These are phyloP conservation scores for Arabis hirsuta DNA, from an alignment of 345 rosid genomes.

Conservation along the genomic window DNA sequence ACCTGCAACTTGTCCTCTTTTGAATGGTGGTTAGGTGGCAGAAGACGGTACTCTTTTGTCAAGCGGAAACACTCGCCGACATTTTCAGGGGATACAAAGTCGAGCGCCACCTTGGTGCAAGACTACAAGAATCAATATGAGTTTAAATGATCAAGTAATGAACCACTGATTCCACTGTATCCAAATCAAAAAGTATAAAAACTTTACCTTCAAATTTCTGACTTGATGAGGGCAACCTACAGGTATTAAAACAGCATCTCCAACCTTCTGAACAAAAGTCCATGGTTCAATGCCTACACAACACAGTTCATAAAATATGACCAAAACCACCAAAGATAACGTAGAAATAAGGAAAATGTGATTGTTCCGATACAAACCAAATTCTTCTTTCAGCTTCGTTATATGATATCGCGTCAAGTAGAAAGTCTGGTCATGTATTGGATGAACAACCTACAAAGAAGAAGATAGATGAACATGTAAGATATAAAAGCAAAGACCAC, in stretches of 20 bases:
- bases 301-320: not conserved
- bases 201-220: slow-evolving; percentile 41
- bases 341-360: not conserved
- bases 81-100: slow-evolving; percentile 73
- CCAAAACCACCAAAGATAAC: slow-evolving; percentile 3
- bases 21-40: slow-evolving; percentile 58
- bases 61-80: slow-evolving; percentile 57
- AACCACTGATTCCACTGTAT: slow-evolving; percentile 5
- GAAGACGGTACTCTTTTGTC: slow-evolving; percentile 61
- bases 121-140: slow-evolving; percentile 48
- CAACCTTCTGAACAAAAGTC: slow-evolving; percentile 47
- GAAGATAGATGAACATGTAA: slow-evolving; percentile 7
- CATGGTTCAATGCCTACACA: slow-evolving; percentile 46
- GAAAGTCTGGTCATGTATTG: slow-evolving; percentile 75
- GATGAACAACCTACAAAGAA: slow-evolving; percentile 60
- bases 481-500: not conserved
- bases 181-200: not conserved
- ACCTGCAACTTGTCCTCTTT: slow-evolving; percentile 76
- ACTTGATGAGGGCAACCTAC: slow-evolving; percentile 51
- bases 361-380: slow-evolving; percentile 47
- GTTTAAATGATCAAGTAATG: not conserved
- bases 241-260: slow-evolving; percentile 45
- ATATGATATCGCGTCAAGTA: slow-evolving; percentile 64
- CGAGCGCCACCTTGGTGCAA: slow-evolving; percentile 69
- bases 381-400: slow-evolving; percentile 74